A percentile compares a stretch with the other conserved stretches of the same genome.
phyloP scores from a whole-genome alignment of 2,329 filamentous ascomycete species.

The Fusarium ramigenum region DNA sequence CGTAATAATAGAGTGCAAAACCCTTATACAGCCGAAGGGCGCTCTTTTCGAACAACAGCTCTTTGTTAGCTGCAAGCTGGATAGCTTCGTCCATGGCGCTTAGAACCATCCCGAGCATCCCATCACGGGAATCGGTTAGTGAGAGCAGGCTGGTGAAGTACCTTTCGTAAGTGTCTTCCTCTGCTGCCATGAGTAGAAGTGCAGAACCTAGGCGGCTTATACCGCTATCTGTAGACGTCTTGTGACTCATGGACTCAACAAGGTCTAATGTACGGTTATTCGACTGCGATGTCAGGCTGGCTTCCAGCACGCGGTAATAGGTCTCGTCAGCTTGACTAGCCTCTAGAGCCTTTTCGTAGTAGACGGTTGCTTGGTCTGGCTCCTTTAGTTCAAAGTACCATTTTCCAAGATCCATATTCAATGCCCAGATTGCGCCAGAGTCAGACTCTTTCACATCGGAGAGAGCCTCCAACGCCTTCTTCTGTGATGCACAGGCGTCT shows the following conservation, averaged over 20 bases:
- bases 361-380: not conserved
- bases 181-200: not conserved
- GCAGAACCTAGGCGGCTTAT: not conserved
- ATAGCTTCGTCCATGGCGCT: not conserved
- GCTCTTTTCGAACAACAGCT: not conserved
- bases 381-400: not conserved
- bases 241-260: not conserved
- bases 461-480: not conserved
- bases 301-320: not conserved
- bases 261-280: not conserved
- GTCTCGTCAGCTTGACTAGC: not conserved
- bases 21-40: not conserved
- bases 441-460: rapidly evolving
- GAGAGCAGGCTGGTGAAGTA: not conserved
- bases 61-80: not conserved
- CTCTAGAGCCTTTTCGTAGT: not conserved
- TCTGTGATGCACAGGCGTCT: not conserved
- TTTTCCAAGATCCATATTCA: not conserved
- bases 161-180: not conserved
- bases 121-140: not conserved
- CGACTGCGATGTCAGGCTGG: not conserved
- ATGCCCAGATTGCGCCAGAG: not conserved
- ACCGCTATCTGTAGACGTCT: not conserved
- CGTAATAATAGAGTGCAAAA: not conserved
- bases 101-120: not conserved